A percentile compares a stretch with the other conserved stretches of the same genome.
Conservation (phyloP, 345 rosid genomes). For the Euphorbia tirucalli region DNA sequence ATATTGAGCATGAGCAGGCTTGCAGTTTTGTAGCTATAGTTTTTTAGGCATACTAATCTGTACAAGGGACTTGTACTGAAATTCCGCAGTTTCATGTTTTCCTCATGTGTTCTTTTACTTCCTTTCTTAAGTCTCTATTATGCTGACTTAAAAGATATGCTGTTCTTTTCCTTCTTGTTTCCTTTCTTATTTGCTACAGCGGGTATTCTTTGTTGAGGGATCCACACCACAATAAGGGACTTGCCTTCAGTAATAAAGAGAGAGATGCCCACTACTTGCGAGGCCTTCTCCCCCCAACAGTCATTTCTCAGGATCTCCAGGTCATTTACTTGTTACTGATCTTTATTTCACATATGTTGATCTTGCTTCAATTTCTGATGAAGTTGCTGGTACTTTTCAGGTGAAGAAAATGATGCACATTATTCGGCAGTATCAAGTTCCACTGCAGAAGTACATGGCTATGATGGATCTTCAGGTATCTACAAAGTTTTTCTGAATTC, state of each 20-base stretch:
- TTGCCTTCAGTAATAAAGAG: slow-evolving; percentile 80
- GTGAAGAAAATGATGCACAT: slow-evolving; percentile 86
- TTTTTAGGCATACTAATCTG: neutral
- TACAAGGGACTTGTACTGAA: neutral
- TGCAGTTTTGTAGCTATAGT: neutral
- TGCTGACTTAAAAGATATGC: no score
- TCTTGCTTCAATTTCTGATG: slow-evolving; percentile 1
- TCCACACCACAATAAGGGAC: slow-evolving; percentile 97
- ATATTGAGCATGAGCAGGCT: neutral
- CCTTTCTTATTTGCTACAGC: slow-evolving; percentile 36
- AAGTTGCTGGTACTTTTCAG: slow-evolving; percentile 34
- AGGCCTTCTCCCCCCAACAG: slow-evolving; percentile 91
- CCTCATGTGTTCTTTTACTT: no score
- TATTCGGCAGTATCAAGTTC: slow-evolving; percentile 84
- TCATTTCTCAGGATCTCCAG: slow-evolving; percentile 88
- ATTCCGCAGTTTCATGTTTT: neutral
- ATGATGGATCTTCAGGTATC: slow-evolving; percentile 97
- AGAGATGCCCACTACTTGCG: slow-evolving; percentile 87
- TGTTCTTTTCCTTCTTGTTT: neutral
- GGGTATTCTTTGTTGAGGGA: slow-evolving; percentile 93
- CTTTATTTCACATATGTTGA: neutral
- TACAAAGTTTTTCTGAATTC: neutral
- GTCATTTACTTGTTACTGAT: slow-evolving; percentile 28
- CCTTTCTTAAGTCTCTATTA: no score
- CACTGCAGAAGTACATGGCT: slow-evolving; percentile 88